Base-by-base conservation (phyloP, 345 rosid genomes). In the Clarkia xantiana region DNA sequence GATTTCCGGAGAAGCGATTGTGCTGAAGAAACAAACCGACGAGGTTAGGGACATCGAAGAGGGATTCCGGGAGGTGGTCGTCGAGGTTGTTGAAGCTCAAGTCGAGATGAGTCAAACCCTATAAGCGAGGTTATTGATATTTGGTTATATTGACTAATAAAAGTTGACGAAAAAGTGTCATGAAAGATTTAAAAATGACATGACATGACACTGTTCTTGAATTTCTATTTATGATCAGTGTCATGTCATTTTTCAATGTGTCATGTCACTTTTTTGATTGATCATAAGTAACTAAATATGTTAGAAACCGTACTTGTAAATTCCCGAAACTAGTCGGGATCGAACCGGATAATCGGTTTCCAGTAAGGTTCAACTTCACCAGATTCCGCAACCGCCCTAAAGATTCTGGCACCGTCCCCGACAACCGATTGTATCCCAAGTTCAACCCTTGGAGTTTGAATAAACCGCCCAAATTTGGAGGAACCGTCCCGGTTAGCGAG, bases 291-390 rank as follows among this genome's bases (percentile, higher is more conserved):
- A n/a, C n/a, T n/a, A n/a, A n/a, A n/a, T n/a, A n/a, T 3, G 29
- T 0, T 23, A 6, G 4, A 23, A 23, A 2, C 6, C 6, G 29
- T 23, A 29, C 36, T 7, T 29, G 36, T 29, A 91, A 68, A 59
- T 78, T 64, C 42, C 96, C 84, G 58, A 91, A 72, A 57, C 78
- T 66, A 38, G 60, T 45, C 10, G 98, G 96, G 57, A 86, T 18
- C 0, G 68, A 50, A 29, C 94, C 94, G 22, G 65, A 40, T 16
- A 91, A 60, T 61, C 68, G 69, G 18, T 86, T 91, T 10, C 63
- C 64, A 0, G 90, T 79, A 69, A 91, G 55, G 54, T 86, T 87
- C 53, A 91, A 69, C 77, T 84, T 84, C 47, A 87, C 95, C 69
- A 91, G 72, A 29, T 78, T 70, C 34, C 65, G 55, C 67, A 86